Conservation (phyloP, 2,329 filamentous ascomycete species). For the Xylaria sp. region DNA sequence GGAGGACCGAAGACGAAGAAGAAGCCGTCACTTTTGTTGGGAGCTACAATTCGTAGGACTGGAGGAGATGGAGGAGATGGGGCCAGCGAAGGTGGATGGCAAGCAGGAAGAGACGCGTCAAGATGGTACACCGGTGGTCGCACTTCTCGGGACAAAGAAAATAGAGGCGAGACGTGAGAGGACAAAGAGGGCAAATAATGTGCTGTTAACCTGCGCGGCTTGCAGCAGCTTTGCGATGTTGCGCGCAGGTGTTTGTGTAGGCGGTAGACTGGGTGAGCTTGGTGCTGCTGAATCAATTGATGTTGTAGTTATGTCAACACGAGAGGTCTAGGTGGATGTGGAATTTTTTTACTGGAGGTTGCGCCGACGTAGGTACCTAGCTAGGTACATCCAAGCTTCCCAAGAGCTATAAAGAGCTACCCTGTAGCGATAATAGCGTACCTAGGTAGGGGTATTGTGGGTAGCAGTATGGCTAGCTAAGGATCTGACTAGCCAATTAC, state of each 20-base stretch:
- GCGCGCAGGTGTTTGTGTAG: conserved; percentile 25
- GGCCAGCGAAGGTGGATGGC: not conserved
- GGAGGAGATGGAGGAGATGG: not conserved
- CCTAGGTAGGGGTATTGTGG: not conserved
- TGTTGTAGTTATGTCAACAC: conserved; percentile 29
- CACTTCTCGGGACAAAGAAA: not conserved
- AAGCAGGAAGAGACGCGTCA: conserved; percentile 25
- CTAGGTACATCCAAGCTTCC: too few species aligned
- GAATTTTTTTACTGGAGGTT: conserved; percentile 37
- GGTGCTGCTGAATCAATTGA: not conserved
- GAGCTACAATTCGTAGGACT: not conserved
- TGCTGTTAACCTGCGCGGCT: conserved; percentile 21
- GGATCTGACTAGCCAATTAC: not conserved
- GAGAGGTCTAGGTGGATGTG: conserved; percentile 19
- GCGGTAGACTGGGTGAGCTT: not conserved
- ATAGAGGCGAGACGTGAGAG: not conserved
- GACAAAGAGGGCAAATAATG: not conserved
- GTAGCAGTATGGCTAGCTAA: not conserved
- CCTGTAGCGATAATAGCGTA: too few species aligned
- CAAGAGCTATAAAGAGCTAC: not conserved
- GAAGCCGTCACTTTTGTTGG: conserved; percentile 7
- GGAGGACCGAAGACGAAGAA: conserved; percentile 21
- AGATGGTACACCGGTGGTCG: conserved; percentile 1
- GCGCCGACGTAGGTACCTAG: not conserved
- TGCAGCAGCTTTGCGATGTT: conserved; percentile 28